Evolutionary conservation across 2,329 filamentous ascomycete genomes (phyloP).

Genomic region (Neospermospora avenae): DNA sequence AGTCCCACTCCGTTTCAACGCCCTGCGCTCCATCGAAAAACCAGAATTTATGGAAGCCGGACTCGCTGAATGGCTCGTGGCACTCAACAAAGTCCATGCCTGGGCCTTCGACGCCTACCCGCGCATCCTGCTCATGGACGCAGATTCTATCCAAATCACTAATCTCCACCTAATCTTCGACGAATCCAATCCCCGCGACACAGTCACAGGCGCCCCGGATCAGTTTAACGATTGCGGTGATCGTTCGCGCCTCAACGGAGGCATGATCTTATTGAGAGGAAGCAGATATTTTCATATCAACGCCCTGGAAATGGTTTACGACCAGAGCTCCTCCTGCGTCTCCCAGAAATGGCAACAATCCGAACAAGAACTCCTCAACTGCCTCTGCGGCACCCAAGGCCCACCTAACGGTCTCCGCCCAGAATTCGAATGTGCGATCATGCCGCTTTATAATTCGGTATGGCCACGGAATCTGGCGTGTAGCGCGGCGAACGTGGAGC

Average conservation of each 20-base stretch:
- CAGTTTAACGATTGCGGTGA: slow-evolving; percentile 11
- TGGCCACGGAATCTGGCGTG: slow-evolving; percentile 13
- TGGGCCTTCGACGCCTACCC: slow-evolving; percentile 15
- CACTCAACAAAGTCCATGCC: slow-evolving; percentile 14
- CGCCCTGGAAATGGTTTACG: slow-evolving; percentile 12
- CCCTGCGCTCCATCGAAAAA: slow-evolving; percentile 6
- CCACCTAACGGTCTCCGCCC: background rate
- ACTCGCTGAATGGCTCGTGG: slow-evolving; percentile 5
- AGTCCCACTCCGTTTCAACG: slow-evolving; percentile 11
- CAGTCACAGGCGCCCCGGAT: slow-evolving; percentile 3
- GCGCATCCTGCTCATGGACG: slow-evolving; percentile 12
- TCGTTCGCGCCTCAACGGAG: slow-evolving; percentile 8
- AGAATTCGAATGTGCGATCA: slow-evolving; percentile 9
- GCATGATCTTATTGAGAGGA: slow-evolving; percentile 8
- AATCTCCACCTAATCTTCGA: slow-evolving; percentile 12
- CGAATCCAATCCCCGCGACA: background rate
- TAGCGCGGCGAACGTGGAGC: slow-evolving; percentile 7
- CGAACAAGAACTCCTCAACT: slow-evolving; percentile 15
- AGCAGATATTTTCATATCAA: slow-evolving; percentile 13
- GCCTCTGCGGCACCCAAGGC: slow-evolving; percentile 6
- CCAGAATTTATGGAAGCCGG: slow-evolving; percentile 9
- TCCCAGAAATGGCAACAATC: slow-evolving; percentile 8
- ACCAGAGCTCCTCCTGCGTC: slow-evolving; percentile 4
- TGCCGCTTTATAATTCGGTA: slow-evolving; percentile 11
- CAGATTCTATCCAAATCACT: slow-evolving; percentile 10